Conservation (phyloP, 768 basidiomycete species). For the Hemileccinum rubropunctum region DNA sequence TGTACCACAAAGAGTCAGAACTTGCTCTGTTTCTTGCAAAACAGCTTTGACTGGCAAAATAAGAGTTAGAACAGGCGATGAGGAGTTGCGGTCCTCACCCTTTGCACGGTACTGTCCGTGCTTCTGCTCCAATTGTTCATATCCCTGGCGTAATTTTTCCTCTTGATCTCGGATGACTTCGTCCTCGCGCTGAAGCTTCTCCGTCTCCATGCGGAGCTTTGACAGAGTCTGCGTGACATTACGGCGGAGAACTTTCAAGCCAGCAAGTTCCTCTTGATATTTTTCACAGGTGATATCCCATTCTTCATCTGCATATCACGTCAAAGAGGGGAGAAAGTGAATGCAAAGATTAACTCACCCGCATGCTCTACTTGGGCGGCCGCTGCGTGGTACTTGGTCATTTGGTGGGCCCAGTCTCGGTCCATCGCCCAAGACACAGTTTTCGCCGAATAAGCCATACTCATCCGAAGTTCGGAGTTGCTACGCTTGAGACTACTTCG, state of each 20-base stretch:
- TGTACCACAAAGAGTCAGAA: slow-evolving; percentile 43
- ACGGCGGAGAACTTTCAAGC: slow-evolving; percentile 53
- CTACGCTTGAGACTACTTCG: slow-evolving; percentile 66
- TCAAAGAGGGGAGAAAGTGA: slow-evolving; percentile 1
- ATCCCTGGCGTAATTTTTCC: slow-evolving; percentile 36
- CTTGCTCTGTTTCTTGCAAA: slow-evolving; percentile 44
- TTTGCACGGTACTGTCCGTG: slow-evolving; percentile 41
- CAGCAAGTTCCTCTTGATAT: slow-evolving; percentile 62
- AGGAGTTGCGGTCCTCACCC: slow-evolving; percentile 26
- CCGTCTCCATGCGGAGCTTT: slow-evolving; percentile 37
- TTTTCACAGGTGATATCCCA: slow-evolving; percentile 55
- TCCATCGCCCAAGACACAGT: slow-evolving; percentile 77
- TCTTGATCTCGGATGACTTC: slow-evolving; percentile 41
- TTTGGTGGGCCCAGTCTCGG: slow-evolving; percentile 54
- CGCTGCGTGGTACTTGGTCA: slow-evolving; percentile 45
- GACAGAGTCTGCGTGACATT: slow-evolving; percentile 46
- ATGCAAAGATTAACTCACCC: slow-evolving; percentile 25
- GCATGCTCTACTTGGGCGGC: slow-evolving; percentile 40
- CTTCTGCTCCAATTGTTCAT: slow-evolving; percentile 39
- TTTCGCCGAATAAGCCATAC: slow-evolving; percentile 52
- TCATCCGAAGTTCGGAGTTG: slow-evolving; percentile 44
- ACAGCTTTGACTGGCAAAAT: slow-evolving; percentile 36
- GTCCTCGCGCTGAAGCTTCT: slow-evolving; percentile 41
- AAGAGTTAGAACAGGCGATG: slow-evolving; percentile 5
- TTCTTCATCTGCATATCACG: slow-evolving; percentile 44